phyloP scores from a whole-genome alignment of 2,329 filamentous ascomycete genomes.

The Pseudopithomyces maydicus region DNA sequence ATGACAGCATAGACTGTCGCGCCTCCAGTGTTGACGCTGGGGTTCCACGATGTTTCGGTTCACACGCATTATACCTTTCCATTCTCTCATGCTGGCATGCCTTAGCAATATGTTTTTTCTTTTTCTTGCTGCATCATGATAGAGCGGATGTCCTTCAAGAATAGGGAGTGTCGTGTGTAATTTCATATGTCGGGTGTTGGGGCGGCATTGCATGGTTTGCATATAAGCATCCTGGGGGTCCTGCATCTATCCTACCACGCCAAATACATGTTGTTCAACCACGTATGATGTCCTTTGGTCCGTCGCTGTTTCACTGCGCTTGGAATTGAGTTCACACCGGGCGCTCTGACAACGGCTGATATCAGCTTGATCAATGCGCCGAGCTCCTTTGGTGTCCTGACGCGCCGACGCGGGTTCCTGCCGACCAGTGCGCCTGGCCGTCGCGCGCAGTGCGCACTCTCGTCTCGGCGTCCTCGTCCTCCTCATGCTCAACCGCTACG shows the following conservation, averaged over 20 bases:
- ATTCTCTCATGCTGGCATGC: not conserved
- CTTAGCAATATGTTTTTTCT: not conserved
- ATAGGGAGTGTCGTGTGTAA: not conserved
- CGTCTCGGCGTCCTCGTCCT: not conserved
- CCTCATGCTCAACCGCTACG: not conserved
- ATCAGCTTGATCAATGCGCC: not conserved
- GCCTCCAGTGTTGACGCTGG: not conserved
- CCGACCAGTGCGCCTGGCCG: not conserved
- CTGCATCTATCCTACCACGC: not conserved
- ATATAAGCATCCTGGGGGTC: not conserved
- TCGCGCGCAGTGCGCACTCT: not conserved
- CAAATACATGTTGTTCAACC: not conserved
- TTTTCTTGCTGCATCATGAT: not conserved
- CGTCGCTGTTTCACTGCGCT: not conserved
- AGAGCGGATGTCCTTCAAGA: not conserved
- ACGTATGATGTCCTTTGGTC: not conserved
- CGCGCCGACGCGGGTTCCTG: not conserved
- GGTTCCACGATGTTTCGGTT: not conserved
- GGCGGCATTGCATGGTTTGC: not conserved
- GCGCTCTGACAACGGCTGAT: not conserved
- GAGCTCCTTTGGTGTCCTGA: not conserved
- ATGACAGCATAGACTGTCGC: not conserved
- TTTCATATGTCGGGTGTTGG: not conserved
- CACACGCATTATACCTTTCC: not conserved
- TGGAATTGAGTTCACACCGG: slow-evolving; percentile 5